Percentiles rank a stretch among this genome's conserved stretches.
Conservation (phyloP, 2,329 filamentous ascomycete genomes). For the Blastomyces silverae region DNA sequence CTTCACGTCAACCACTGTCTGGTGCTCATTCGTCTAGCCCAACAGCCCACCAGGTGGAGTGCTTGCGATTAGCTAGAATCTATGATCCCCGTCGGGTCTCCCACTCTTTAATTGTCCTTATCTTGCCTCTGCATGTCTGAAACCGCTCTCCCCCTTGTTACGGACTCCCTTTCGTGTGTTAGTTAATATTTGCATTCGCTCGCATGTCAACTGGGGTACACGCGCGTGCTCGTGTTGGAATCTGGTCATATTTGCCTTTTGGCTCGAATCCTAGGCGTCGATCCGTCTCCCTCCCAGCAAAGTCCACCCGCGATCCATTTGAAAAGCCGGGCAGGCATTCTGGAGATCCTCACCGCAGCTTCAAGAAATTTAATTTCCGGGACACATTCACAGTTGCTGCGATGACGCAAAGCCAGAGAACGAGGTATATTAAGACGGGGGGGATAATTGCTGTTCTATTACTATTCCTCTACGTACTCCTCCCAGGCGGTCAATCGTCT, state of each 20-base stretch:
- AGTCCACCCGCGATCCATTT: slow-evolving; percentile 39
- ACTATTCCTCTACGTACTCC: slow-evolving; percentile 52
- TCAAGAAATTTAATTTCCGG: slow-evolving; percentile 39
- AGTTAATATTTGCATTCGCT: slow-evolving; percentile 22
- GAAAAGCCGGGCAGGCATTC: slow-evolving; percentile 43
- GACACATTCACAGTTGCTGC: slow-evolving; percentile 36
- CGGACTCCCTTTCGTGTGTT: background rate
- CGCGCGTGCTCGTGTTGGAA: slow-evolving; percentile 44
- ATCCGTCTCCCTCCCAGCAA: slow-evolving; percentile 47
- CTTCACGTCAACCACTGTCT: background rate
- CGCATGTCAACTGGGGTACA: slow-evolving; percentile 53
- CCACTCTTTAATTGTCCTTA: slow-evolving; percentile 17
- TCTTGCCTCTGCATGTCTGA: background rate
- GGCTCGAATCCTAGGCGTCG: slow-evolving; percentile 44
- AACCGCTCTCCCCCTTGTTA: background rate
- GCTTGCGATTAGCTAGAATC: background rate
- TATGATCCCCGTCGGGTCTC: slow-evolving; percentile 12
- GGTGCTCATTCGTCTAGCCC: background rate
- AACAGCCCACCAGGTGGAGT: background rate
- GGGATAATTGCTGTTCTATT: slow-evolving; percentile 54
- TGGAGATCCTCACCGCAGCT: slow-evolving; percentile 29
- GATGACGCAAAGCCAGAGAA: slow-evolving; percentile 58
- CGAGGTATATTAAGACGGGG: slow-evolving; percentile 56
- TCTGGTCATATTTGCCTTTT: slow-evolving; percentile 51
- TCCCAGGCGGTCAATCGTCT: slow-evolving; percentile 33